phyloP scores from a whole-genome alignment of 2,329 filamentous ascomycete species.

The Cladosporium velox region DNA sequence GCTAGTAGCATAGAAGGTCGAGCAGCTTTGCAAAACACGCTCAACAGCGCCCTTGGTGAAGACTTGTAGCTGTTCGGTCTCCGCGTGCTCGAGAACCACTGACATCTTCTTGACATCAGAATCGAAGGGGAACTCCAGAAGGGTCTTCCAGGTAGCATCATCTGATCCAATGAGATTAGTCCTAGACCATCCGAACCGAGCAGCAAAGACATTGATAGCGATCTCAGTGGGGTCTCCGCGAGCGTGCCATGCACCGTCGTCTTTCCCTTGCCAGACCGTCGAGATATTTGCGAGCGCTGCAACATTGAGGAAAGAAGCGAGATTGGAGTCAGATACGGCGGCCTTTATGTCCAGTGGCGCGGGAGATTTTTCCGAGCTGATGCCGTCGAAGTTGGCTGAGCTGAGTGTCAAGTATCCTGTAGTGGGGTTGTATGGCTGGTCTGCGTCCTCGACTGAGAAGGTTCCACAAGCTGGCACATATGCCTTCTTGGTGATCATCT shows the following conservation, averaged over 20 bases:
- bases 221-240: slow-evolving; percentile 72
- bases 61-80: slow-evolving; percentile 47
- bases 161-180: slow-evolving; percentile 41
- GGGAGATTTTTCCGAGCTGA: neutral
- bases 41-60: slow-evolving; percentile 72
- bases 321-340: slow-evolving; percentile 8
- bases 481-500: slow-evolving; percentile 64
- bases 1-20: slow-evolving; percentile 38
- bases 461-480: slow-evolving; percentile 64
- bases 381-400: slow-evolving; percentile 2
- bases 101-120: slow-evolving; percentile 77
- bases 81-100: slow-evolving; percentile 67
- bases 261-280: slow-evolving; percentile 56
- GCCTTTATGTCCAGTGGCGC: neutral
- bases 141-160: slow-evolving; percentile 55
- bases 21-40: slow-evolving; percentile 65
- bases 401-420: slow-evolving; percentile 57
- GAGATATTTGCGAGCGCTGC: slow-evolving; percentile 68
- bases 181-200: slow-evolving; percentile 55
- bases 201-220: slow-evolving; percentile 72
- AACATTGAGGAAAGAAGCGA: slow-evolving; percentile 38
- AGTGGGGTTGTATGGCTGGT: slow-evolving; percentile 61
- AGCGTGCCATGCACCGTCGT: slow-evolving; percentile 61
- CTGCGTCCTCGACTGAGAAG: slow-evolving; percentile 59
- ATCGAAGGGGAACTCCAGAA: slow-evolving; percentile 73